phyloP scores from a whole-genome alignment of 192 early-diverging fungal genomes.

The Chytriomyces sp. region DNA sequence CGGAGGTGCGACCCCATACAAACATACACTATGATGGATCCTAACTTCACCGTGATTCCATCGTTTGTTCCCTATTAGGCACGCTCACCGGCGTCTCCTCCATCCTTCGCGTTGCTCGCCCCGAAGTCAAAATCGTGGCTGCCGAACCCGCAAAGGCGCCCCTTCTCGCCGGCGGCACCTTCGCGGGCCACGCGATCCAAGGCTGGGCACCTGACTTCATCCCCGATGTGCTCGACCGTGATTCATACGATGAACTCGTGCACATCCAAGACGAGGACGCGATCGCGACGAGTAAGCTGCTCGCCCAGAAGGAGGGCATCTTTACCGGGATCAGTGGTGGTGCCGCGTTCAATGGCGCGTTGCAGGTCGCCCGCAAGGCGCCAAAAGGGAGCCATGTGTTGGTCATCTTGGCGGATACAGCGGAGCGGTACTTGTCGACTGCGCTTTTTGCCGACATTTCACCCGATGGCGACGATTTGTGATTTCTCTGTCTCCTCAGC shows the following conservation, averaged over 20 bases:
- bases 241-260: conserved; percentile 33
- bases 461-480: conserved; percentile 27
- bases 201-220: conserved; percentile 43
- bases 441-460: conserved; percentile 42
- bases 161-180: conserved; percentile 26
- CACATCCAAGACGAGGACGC: conserved; percentile 32
- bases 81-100: conserved; percentile 34
- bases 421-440: conserved; percentile 40
- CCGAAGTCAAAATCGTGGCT: conserved; percentile 36
- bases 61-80: conserved; percentile 38
- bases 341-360: conserved; percentile 32
- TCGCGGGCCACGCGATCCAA: conserved; percentile 33
- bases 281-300: conserved; percentile 30
- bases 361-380: conserved; percentile 31
- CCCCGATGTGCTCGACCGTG: conserved; percentile 33
- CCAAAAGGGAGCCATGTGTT: conserved; percentile 30
- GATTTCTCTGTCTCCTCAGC: background rate
- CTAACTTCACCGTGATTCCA: conserved; percentile 35
- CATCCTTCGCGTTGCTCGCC: conserved; percentile 27
- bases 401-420: conserved; percentile 41
- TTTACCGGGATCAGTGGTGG: conserved; percentile 37
- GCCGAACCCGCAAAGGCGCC: conserved; percentile 34
- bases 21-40: conserved; percentile 36
- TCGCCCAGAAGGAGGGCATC: conserved; percentile 43
- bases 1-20: conserved; percentile 38